These are phyloP conservation scores for Tardiomyces digboiensis DNA, from an alignment of 1,139 yeast species.

Conservation along the genomic window DNA sequence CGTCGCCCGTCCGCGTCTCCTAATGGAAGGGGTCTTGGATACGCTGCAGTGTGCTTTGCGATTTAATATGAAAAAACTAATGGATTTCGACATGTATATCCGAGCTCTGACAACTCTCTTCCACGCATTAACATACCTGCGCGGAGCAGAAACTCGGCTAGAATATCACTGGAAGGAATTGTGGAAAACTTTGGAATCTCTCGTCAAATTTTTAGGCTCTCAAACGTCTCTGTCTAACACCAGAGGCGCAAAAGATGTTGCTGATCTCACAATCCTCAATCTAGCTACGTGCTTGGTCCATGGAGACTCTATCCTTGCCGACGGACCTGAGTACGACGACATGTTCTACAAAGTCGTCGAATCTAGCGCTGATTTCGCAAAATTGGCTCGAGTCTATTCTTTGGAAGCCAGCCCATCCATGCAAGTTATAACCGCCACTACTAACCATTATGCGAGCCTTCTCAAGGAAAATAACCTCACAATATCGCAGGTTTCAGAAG, in stretches of 20 bases:
- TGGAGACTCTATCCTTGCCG: constrained; percentile 24
- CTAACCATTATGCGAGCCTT: constrained; percentile 18
- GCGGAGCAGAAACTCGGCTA: constrained; percentile 12
- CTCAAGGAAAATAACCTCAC: constrained; percentile 6
- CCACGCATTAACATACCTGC: constrained; percentile 18
- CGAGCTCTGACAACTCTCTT: constrained; percentile 19
- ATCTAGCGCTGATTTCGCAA: constrained; percentile 15
- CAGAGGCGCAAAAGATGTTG: constrained; percentile 15
- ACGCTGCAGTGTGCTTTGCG: constrained; percentile 23
- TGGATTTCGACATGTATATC: constrained; percentile 24
- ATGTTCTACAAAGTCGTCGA: constrained; percentile 26
- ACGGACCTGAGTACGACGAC: constrained; percentile 24
- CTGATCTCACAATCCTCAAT: constrained; percentile 15
- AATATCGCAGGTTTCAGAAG: constrained; percentile 15
- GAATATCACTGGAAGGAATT: constrained; percentile 30
- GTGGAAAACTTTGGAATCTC: constrained; percentile 26
- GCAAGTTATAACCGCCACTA: constrained; percentile 16
- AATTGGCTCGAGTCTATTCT: constrained; percentile 8
- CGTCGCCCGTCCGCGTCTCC: constrained; percentile 16
- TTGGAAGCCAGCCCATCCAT: constrained; percentile 12
- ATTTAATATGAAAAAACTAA: constrained; percentile 21
- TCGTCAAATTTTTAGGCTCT: constrained; percentile 18
- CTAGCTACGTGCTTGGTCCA: constrained; percentile 23
- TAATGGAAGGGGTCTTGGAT: constrained; percentile 27
- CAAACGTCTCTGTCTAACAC: constrained; percentile 4